Evolutionary conservation across 2,329 filamentous ascomycete genomes (phyloP), one percentile per base, ranked within the genome.

Genomic region (Colletotrichum endophyticum): DNA sequence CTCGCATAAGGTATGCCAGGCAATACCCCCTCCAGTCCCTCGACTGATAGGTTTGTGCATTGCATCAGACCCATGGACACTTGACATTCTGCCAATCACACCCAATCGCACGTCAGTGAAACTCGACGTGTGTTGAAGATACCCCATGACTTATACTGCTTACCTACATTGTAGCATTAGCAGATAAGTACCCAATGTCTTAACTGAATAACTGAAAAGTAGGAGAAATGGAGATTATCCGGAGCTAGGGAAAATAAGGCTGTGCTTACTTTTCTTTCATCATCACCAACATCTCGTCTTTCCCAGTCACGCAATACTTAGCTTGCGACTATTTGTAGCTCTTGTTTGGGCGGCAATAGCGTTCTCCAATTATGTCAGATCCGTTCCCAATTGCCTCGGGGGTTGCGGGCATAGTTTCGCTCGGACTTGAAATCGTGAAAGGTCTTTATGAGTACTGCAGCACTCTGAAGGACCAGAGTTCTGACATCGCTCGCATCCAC

Each of bases 371-470:
- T 1, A 73, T 73, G 71, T 8, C 36, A 0, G 72, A 75, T 15
- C 72, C 72, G 0, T 34, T 71, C 1, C 71, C 72, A 2, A 79
- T 84, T 25, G 78, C 81, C 28, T 81, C 79, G 56, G 80, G 81
- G 30, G 79, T 79, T 16, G 80, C 78, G 1, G 83, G 84, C 15
- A 68, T 87, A 28, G 76, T 86, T 30, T 86, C 85, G 6, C 80
- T 87, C 1, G 83, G 84, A 44, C 81, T 87, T 28, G 78, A 84
- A 77, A 80, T 83, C 32, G 79, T 83, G 1, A 80, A 85, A 71
- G 77, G 76, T 25, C 79, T 87, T 3, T 72, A 83, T 63, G 73
- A 83, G 12, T 86, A 83, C 75, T 86, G 85, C 70, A 76, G 77
- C 3, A 76, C 81, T 2, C 81, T 80, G 73, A 82, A 80, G 61